Percentiles rank a stretch among this genome's conserved stretches.
phyloP scores from a whole-genome alignment of 2,329 filamentous ascomycete species.

The Balansia obtecta region DNA sequence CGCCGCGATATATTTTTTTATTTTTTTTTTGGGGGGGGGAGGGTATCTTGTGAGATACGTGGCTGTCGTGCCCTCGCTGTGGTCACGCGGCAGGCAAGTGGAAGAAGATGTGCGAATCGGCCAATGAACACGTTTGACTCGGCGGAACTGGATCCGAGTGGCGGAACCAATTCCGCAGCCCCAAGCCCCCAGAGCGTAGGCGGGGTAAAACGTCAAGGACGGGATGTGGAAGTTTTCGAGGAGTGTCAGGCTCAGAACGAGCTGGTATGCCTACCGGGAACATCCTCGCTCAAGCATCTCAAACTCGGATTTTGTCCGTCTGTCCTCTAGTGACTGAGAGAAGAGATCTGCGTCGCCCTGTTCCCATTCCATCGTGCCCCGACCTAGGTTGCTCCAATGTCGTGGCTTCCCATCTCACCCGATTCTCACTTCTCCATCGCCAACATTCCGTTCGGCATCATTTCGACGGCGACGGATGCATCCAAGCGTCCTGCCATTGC shows the following conservation, averaged over 20 bases:
- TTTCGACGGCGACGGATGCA: conserved; percentile 46
- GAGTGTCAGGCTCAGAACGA: too few species aligned
- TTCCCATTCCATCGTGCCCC: neutral
- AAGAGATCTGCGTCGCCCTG: neutral
- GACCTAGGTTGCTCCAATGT: conserved; percentile 4
- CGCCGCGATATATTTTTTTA: too few species aligned
- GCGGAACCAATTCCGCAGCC: too few species aligned
- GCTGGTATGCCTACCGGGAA: too few species aligned
- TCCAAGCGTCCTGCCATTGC: conserved; percentile 55
- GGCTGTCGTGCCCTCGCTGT: too few species aligned
- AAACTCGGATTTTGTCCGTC: neutral
- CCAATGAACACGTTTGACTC: too few species aligned
- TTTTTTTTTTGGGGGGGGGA: too few species aligned
- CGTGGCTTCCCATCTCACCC: conserved; percentile 15
- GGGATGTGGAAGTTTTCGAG: neutral
- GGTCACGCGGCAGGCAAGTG: too few species aligned
- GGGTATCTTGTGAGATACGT: too few species aligned
- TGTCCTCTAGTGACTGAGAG: neutral
- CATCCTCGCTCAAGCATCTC: neutral
- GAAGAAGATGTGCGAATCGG: too few species aligned
- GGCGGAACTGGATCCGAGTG: too few species aligned
- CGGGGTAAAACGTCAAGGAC: neutral
- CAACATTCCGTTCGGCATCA: conserved; percentile 77
- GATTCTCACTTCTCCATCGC: conserved; percentile 51
- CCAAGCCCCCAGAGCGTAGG: too few species aligned